Percentiles rank a stretch among this genome's conserved stretches.
Evolutionary conservation across 1,139 yeast species (phyloP).

Genomic region (Sugiyamaella novakii): DNA sequence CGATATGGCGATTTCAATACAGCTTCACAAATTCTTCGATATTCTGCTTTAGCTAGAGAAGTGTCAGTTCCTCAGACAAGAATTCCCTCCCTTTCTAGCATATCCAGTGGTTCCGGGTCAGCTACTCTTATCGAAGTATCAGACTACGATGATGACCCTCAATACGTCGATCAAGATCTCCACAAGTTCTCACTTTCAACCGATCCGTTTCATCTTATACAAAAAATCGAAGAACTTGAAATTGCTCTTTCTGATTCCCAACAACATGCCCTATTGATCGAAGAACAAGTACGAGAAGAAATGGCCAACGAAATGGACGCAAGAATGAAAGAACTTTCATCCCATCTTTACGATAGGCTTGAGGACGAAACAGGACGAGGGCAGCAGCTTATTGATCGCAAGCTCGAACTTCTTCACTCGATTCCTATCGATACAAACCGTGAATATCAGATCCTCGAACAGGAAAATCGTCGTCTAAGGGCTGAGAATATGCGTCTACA

Average conservation of each 20-base stretch:
- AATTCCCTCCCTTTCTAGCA: slow-evolving; percentile 27
- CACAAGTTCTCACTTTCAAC: slow-evolving; percentile 1
- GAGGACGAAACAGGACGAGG: slow-evolving; percentile 35
- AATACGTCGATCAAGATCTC: too few species aligned
- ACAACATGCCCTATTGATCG: slow-evolving; percentile 34
- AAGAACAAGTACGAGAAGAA: slow-evolving; percentile 41
- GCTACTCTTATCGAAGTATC: slow-evolving; percentile 12
- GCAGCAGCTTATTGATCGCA: slow-evolving; percentile 32
- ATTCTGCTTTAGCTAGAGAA: slow-evolving; percentile 44
- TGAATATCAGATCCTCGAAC: slow-evolving; percentile 18
- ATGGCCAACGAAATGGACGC: slow-evolving; percentile 41
- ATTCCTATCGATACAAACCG: slow-evolving; percentile 20
- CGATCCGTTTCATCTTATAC: slow-evolving; percentile 15
- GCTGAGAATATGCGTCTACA: slow-evolving; percentile 19
- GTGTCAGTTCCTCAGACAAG: slow-evolving; percentile 33
- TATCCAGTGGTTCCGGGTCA: slow-evolving; percentile 19
- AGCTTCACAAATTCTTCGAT: slow-evolving; percentile 51
- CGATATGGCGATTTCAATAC: slow-evolving; percentile 64
- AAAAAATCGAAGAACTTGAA: slow-evolving; percentile 32
- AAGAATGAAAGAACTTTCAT: slow-evolving; percentile 38
- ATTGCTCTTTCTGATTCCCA: slow-evolving; percentile 26
- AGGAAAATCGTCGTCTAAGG: slow-evolving; percentile 23
- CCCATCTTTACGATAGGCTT: slow-evolving; percentile 32
- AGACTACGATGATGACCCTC: slow-evolving; percentile 10
- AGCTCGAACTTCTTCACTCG: slow-evolving; percentile 30